Conservation (phyloP, 1,284 basidiomycete genomes). For the Pascua sp. region DNA sequence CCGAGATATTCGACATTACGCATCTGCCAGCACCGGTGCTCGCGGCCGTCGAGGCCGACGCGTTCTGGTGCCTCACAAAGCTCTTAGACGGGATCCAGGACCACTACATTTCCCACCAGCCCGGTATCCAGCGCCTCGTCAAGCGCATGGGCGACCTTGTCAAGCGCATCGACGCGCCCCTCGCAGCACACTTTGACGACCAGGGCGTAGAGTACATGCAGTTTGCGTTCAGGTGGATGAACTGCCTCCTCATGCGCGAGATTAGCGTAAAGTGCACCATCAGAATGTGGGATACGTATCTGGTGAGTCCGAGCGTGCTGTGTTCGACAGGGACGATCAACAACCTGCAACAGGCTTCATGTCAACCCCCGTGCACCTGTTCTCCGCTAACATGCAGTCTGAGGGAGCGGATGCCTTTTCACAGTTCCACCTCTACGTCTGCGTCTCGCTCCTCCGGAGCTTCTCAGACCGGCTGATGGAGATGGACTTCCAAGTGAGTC, state of each 20-base stretch:
- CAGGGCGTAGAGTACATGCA: constrained; percentile 98
- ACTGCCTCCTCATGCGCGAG: constrained; percentile 93
- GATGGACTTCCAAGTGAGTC: constrained; percentile 90
- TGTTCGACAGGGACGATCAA: too few species aligned
- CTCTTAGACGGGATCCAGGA: constrained; percentile 94
- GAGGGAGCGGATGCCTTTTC: constrained; percentile 94
- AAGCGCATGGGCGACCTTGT: constrained; percentile 88
- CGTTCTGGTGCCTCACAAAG: constrained; percentile 93
- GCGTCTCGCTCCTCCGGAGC: constrained; percentile 85
- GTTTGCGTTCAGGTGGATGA: constrained; percentile 98
- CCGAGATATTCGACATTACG: constrained; percentile 77
- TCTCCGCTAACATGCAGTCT: constrained; percentile 1
- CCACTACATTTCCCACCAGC: constrained; percentile 92
- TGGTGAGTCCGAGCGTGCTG: constrained; percentile 58
- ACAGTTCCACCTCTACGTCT: constrained; percentile 94
- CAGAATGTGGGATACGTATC: constrained; percentile 97
- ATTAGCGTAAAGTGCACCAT: constrained; percentile 92
- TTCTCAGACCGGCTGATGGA: constrained; percentile 85
- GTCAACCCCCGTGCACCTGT: background rate
- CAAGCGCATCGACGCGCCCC: constrained; percentile 81
- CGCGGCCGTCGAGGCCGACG: constrained; percentile 85
- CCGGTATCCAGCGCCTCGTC: constrained; percentile 88
- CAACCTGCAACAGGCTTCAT: too few species aligned
- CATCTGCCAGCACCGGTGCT: constrained; percentile 67
- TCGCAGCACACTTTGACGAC: constrained; percentile 73